Percentiles rank a stretch among this genome's conserved stretches.
Evolutionary conservation across 192 early-diverging fungal genomes (phyloP).

Genomic region (Coemansia sp.): DNA sequence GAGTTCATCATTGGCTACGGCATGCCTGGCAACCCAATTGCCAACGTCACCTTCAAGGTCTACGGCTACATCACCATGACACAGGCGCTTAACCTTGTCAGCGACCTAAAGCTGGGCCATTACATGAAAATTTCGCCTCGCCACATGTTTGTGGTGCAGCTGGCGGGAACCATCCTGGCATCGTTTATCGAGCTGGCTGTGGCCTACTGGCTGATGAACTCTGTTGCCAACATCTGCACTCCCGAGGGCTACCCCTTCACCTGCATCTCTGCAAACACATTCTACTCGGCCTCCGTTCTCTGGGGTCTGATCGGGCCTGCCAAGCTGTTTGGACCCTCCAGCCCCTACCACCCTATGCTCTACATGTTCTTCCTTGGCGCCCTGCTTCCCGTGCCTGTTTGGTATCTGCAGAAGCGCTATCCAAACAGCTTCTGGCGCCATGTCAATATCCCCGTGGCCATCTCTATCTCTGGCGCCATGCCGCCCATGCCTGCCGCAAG

Average conservation of each 20-base stretch:
- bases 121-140: slow-evolving; percentile 86
- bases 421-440: slow-evolving; percentile 65
- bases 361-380: slow-evolving; percentile 65
- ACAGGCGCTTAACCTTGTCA: slow-evolving; percentile 73
- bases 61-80: slow-evolving; percentile 75
- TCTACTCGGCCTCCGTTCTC: slow-evolving; percentile 73
- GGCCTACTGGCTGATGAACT: slow-evolving; percentile 66
- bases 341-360: slow-evolving; percentile 53
- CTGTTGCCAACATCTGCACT: slow-evolving; percentile 62
- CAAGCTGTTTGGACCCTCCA: slow-evolving; percentile 66
- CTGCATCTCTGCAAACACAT: slow-evolving; percentile 60
- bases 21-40: slow-evolving; percentile 76
- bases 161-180: slow-evolving; percentile 67
- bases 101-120: slow-evolving; percentile 74
- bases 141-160: slow-evolving; percentile 78
- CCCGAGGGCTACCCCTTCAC: slow-evolving; percentile 66
- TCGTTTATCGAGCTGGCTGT: slow-evolving; percentile 70
- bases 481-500: slow-evolving; percentile 66
- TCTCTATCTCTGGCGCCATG: slow-evolving; percentile 61
- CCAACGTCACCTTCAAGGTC: slow-evolving; percentile 85
- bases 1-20: slow-evolving; percentile 85
- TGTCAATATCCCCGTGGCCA: slow-evolving; percentile 69
- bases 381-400: slow-evolving; percentile 70
- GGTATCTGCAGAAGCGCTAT: slow-evolving; percentile 61
- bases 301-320: slow-evolving; percentile 78